phyloP scores from a whole-genome alignment of 225 moss, liverwort and hornwort species.

The Asterella californica region DNA sequence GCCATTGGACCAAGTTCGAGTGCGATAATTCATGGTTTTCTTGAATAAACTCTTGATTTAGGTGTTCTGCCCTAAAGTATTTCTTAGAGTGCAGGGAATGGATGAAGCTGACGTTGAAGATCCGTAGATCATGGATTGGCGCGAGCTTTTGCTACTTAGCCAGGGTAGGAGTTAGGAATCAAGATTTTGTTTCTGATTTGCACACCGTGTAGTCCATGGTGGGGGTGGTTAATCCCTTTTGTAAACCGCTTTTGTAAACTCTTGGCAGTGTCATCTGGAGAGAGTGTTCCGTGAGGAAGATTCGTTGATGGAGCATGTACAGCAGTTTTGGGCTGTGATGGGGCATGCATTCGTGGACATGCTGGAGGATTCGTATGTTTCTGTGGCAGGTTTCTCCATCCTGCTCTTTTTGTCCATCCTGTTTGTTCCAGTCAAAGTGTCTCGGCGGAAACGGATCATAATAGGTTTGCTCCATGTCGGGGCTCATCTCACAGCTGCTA shows the following conservation, averaged over 20 bases:
- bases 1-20: background rate
- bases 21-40: background rate
- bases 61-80: no score
- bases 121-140: background rate
- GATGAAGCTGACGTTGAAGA: background rate
- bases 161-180: background rate
- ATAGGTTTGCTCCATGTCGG: constrained; percentile 87
- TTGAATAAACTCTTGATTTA: background rate
- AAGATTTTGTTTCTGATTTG: background rate
- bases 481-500: constrained; percentile 89
- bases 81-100: background rate
- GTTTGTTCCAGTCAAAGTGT: constrained; percentile 96
- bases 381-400: constrained; percentile 63
- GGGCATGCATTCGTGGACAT: constrained; percentile 89
- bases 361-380: constrained; percentile 91
- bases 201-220: background rate
- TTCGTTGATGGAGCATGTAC: constrained; percentile 65
- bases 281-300: constrained; percentile 73
- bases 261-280: constrained; percentile 77
- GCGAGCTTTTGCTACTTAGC: background rate
- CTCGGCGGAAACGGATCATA: constrained; percentile 71
- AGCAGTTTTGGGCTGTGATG: constrained; percentile 80
- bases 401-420: constrained; percentile 54
- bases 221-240: background rate
- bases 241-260: background rate